A percentile compares a stretch with the other conserved stretches of the same genome.
Conservation (phyloP, 2,329 filamentous ascomycete species). For the Pleoardoris graminearum region DNA sequence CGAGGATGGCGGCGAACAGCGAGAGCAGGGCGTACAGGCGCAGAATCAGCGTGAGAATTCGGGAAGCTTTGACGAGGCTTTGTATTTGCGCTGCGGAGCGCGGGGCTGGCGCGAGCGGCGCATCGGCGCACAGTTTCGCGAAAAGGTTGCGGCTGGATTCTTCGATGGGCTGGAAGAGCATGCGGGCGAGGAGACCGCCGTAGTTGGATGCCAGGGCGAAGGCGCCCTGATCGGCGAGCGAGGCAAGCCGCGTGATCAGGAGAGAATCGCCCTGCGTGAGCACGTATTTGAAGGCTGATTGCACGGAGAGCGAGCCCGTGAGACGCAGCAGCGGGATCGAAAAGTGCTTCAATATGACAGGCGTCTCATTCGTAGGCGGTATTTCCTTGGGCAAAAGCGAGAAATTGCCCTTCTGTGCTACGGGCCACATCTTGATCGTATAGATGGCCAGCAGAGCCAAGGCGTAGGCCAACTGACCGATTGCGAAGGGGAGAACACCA, state of each 20-base stretch:
- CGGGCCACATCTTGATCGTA: slow-evolving; percentile 59
- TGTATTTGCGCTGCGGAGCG: slow-evolving; percentile 19
- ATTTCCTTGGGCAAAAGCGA: slow-evolving; percentile 63
- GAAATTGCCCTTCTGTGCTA: slow-evolving; percentile 65
- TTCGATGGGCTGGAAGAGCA: slow-evolving; percentile 93
- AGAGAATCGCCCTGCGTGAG: slow-evolving; percentile 94
- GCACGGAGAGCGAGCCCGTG: slow-evolving; percentile 79
- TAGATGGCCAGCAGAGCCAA: slow-evolving; percentile 71
- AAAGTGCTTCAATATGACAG: slow-evolving; percentile 52
- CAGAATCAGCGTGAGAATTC: slow-evolving; percentile 66
- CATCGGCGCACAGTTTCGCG: slow-evolving; percentile 69
- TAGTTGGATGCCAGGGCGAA: slow-evolving; percentile 94
- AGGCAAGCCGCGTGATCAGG: slow-evolving; percentile 77
- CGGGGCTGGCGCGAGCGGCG: slow-evolving; percentile 16
- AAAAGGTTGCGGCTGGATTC: slow-evolving; percentile 92
- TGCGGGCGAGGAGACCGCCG: slow-evolving; percentile 81
- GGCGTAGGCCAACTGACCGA: slow-evolving; percentile 82
- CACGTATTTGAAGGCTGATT: slow-evolving; percentile 88
- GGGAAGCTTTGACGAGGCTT: slow-evolving; percentile 45
- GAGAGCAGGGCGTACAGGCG: slow-evolving; percentile 76
- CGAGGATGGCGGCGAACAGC: slow-evolving; percentile 67
- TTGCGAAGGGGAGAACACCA: slow-evolving; percentile 84
- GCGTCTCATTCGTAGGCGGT: slow-evolving; percentile 34
- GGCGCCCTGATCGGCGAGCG: slow-evolving; percentile 79
- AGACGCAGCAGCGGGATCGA: slow-evolving; percentile 71